Conservation (phyloP, 192 early-diverging fungal species). For the Rhizophagus prolifer region DNA sequence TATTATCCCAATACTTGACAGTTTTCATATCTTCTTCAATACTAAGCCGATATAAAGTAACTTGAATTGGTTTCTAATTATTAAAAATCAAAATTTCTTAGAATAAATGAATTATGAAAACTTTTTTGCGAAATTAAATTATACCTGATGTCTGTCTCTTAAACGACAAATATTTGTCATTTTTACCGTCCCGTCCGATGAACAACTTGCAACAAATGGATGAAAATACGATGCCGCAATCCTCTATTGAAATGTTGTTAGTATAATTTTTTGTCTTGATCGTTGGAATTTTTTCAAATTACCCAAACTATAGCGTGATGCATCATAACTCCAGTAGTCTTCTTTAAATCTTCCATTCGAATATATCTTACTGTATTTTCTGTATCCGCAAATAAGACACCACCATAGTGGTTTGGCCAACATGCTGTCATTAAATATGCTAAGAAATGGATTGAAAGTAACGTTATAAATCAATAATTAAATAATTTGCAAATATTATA, state of each 20-base stretch:
- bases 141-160: constrained; percentile 24
- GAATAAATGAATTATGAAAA: neutral
- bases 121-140: neutral
- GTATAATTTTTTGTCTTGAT: neutral
- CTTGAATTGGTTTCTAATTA: constrained; percentile 26
- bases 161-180: constrained; percentile 31
- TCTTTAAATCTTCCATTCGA: constrained; percentile 27
- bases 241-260: neutral
- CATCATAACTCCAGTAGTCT: constrained; percentile 22
- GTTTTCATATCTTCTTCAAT: constrained; percentile 2
- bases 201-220: constrained; percentile 29
- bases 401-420: constrained; percentile 26
- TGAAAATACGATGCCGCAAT: constrained; percentile 20
- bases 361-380: constrained; percentile 26
- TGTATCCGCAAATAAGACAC: constrained; percentile 17
- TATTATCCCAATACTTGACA: constrained; percentile 16
- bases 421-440: constrained; percentile 2
- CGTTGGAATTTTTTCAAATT: neutral
- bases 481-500: neutral
- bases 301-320: constrained; percentile 23
- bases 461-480: neutral
- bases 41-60: constrained; percentile 16
- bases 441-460: neutral
- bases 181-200: constrained; percentile 20
- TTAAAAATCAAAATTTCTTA: neutral